Evolutionary conservation across 768 basidiomycete species (phyloP), one percentile per base, ranked within the genome.

Genomic region (Porpolomopsis calyptriformis): DNA sequence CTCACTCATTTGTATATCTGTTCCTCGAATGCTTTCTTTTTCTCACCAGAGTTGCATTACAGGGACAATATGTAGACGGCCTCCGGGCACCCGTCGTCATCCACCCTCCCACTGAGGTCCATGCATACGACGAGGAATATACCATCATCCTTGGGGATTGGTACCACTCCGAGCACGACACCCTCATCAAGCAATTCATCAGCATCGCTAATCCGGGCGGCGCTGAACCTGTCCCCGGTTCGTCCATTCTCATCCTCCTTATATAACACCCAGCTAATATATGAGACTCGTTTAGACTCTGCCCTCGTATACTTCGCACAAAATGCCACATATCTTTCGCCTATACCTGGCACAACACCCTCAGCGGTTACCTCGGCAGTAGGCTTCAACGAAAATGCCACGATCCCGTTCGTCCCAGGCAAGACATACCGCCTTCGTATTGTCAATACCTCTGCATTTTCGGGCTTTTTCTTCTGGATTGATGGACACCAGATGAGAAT

Each of bases 41-140:
- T 25, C 39, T 19, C n/a, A 12, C 26, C 55, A 29, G 14, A 31
- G 14, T 48, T 16, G 22, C 14, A 46, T 9, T 20, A 37, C 53
- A 82, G 78, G 86, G 89, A 16, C 87, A 92, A 70, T 94, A 96
- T 55, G 83, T 86, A 40, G 93, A 98, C 54, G 93, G 94, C 18
- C 73, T 98, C 1, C 82, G 92, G n/a, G 73, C 90, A 0, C 89
- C 93, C 1, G 60, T 96, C 37, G 57, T 93, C 40, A 74, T 97
- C 41, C 85, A 85, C 55, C 80, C 82, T 3, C 63, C 69, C 1
- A 68, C 66, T 44, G 83, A 85, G 62, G 71, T 66, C 16, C 75
- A 89, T 60, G 52, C 62, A 51, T 97, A 96, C 61, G 92, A 97
- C 61, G 87, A 83, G 22, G 94, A 97, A 53, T 92, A 78, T 65